Evolutionary conservation across 2,329 filamentous ascomycete species (phyloP).

Genomic region (Diplocarpon mali): DNA sequence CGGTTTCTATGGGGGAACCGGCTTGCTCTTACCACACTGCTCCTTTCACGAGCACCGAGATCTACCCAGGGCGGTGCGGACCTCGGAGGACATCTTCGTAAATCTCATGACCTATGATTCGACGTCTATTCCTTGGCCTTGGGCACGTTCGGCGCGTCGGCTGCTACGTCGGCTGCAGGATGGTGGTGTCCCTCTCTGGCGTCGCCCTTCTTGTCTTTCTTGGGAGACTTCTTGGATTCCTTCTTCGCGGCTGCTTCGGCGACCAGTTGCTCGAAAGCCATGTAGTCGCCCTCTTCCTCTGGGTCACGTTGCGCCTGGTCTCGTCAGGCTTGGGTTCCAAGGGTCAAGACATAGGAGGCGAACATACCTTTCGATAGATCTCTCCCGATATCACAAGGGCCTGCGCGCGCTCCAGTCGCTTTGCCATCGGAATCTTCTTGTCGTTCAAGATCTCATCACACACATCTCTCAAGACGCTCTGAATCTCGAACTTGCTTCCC

Average conservation of each 20-base stretch:
- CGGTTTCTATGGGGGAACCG: no score
- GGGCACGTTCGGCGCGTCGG: constrained; percentile 32
- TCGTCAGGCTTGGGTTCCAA: not conserved
- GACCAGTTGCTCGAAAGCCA: constrained; percentile 97
- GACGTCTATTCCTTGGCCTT: constrained; percentile 9
- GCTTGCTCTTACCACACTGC: no score
- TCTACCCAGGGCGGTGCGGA: no score
- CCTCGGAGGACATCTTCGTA: no score
- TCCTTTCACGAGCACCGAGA: no score
- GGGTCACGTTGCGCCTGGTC: constrained; percentile 71
- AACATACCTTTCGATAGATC: constrained; percentile 70
- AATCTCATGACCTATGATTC: not conserved
- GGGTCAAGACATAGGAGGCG: not conserved
- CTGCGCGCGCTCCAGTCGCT: constrained; percentile 84
- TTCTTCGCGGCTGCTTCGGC: constrained; percentile 95
- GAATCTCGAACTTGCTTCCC: constrained; percentile 95
- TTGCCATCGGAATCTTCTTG: constrained; percentile 67
- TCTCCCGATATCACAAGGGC: constrained; percentile 82
- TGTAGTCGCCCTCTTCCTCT: constrained; percentile 96
- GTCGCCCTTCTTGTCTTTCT: constrained; percentile 44
- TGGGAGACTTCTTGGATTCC: constrained; percentile 55
- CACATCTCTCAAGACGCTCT: constrained; percentile 87
- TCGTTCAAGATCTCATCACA: constrained; percentile 79
- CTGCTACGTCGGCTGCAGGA: constrained; percentile 24
- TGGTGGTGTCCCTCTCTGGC: constrained; percentile 13